Base-by-base conservation (phyloP, 208 protist species). In the Leishmania guyanensis region DNA sequence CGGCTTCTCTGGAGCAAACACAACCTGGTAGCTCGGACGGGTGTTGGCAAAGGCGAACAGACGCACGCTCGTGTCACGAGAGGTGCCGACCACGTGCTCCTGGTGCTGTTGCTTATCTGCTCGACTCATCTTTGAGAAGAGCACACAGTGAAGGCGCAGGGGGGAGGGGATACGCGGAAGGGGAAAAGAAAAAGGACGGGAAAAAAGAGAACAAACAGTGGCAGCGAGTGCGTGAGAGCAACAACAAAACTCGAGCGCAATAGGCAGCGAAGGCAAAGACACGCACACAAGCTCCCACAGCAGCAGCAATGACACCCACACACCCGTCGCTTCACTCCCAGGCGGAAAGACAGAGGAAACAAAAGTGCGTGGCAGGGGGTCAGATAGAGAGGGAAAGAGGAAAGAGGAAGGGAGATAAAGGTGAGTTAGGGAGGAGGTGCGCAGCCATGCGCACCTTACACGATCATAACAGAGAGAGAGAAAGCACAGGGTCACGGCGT, bases 11-110 rank as follows among this genome's bases (percentile, higher is more conserved):
- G 94, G 94, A 0, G 92, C 88, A 77, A 97, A 97, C 60, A 90
- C 84, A 5, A 93, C 87, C 9, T 90, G 85, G 83, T 96, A 96
- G 17, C 79, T 76, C 0, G 86, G 86, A 16, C 92, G 85, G 14
- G 84, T 84, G 85, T 96, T 97, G 36, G 91, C 77, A 70, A 96
- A 97, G 62, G 91, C 92, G 78, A 93, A 97, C 54, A 96, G 85
- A 8, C 91, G 91, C 54, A 93, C 90, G 36, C 82, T 81, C 43
- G 73, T 82, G 77, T 96, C 94, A 53, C 86, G 86, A 9, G 80
- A 73, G 1, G 91, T 96, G 75, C 94, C 91, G 3, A 95, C 75
- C 12, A 95, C 84, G 46, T 82, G 70, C 72, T 90, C 85, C 75
- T 88, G 90, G 74, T 95, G 88, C 2, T 88, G 78, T 39, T 88